Conservation (phyloP, 192 early-diverging fungal genomes). For the Backusella tuberculispora region DNA sequence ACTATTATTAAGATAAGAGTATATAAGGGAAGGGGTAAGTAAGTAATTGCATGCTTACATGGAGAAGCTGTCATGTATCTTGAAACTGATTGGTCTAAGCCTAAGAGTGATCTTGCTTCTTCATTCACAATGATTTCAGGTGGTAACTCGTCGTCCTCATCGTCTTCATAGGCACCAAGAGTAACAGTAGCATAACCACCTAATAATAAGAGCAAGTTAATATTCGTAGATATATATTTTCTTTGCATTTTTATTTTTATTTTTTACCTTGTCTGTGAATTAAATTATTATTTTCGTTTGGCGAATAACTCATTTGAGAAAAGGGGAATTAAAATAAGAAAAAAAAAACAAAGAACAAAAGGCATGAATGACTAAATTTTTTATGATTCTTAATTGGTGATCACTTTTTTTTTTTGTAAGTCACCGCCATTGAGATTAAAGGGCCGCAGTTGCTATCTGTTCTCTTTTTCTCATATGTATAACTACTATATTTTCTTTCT, state of each 20-base stretch:
- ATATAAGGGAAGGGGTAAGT: background rate
- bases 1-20: background rate
- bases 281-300: constrained; percentile 15
- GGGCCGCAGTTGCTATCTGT: background rate
- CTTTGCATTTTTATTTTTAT: no score
- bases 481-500: no score
- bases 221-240: background rate
- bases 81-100: constrained; percentile 20
- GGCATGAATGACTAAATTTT: background rate
- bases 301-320: constrained; percentile 4
- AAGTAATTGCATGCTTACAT: constrained; percentile 11
- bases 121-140: constrained; percentile 23
- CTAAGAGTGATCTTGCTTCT: background rate
- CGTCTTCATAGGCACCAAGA: constrained; percentile 21
- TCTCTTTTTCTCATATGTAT: background rate
- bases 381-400: background rate
- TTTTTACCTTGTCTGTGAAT: constrained; percentile 3
- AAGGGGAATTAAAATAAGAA: background rate
- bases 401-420: background rate
- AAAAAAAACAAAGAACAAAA: background rate
- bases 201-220: background rate
- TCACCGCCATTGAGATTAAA: background rate
- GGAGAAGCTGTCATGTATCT: constrained; percentile 39
- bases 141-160: constrained; percentile 28
- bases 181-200: background rate